Evolutionary conservation across 2,329 filamentous ascomycete genomes (phyloP), one percentile per base, ranked within the genome.

Genomic region (Parasarocladium wereldwijsianum): DNA sequence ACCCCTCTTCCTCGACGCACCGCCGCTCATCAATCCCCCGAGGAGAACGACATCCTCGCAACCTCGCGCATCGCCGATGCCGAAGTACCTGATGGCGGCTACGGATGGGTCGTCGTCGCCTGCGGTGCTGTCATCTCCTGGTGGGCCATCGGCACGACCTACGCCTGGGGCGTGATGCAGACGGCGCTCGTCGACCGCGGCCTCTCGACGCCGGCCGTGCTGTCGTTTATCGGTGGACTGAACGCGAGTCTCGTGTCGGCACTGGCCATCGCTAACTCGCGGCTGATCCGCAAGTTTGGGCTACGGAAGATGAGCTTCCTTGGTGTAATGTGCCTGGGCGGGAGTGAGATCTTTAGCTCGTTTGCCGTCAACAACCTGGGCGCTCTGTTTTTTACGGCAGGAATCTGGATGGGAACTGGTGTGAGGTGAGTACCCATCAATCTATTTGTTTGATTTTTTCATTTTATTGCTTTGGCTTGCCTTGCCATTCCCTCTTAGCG

Each of bases 91-190:
- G 64, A 70, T 26, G 66, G 66, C 17, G 66, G 64, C 15, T 67
- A 70, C 40, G 66, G 65, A 36, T 71, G 66, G 66, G 51, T 60
- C 10, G 53, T 74, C 6, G 62, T 75, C 15, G 48, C 46, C 3
- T 55, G 53, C 18, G 68, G 63, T 38, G 57, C 60, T 3, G 41
- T 66, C 2, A 40, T 71, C 8, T 57, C 62, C 2, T 75, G 66
- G 53, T 70, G 64, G 66, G 57, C 63, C 30, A 58, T 66, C 28
- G 70, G 69, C 29, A 66, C 59, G 1, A 57, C 57, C 6, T 71
- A 70, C 41, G 60, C 58, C 37, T 76, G 70, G 69, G 72, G 70
- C 15, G 58, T 77, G 1, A 50, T 75, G 26, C 71, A 77, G 45
- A 56, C 57, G 4, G 68, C 61, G 0, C 55, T 76, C 1, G 60